Conservation (phyloP, 192 early-diverging fungal genomes). For the Coemansia sp. region DNA sequence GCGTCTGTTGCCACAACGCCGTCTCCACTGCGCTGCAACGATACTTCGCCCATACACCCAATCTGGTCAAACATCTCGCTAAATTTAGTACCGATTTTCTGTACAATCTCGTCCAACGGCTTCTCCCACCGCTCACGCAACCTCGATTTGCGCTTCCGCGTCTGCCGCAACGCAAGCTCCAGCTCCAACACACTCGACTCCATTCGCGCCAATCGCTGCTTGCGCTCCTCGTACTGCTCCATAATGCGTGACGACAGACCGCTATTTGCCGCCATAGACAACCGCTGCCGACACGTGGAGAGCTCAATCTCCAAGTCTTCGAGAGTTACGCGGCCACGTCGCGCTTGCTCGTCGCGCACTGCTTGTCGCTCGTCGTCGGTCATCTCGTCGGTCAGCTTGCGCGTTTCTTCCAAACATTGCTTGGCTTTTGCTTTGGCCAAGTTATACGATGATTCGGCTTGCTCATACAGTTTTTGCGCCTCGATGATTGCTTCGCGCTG, state of each 20-base stretch:
- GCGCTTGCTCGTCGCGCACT: slow-evolving; percentile 53
- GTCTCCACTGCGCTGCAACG: slow-evolving; percentile 28
- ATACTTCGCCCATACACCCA: slow-evolving; percentile 47
- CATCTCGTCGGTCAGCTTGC: slow-evolving; percentile 55
- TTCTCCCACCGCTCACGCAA: slow-evolving; percentile 65
- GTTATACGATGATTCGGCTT: slow-evolving; percentile 45
- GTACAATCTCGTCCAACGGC: slow-evolving; percentile 61
- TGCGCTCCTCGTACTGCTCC: slow-evolving; percentile 66
- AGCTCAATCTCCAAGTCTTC: slow-evolving; percentile 71
- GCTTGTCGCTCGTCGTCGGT: slow-evolving; percentile 54
- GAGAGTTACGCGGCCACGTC: slow-evolving; percentile 26
- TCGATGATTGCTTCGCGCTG: slow-evolving; percentile 38
- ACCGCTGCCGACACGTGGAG: slow-evolving; percentile 34
- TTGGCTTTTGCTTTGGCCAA: slow-evolving; percentile 53
- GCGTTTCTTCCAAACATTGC: slow-evolving; percentile 55
- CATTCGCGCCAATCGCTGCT: slow-evolving; percentile 57
- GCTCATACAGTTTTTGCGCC: slow-evolving; percentile 46
- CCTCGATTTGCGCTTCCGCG: slow-evolving; percentile 35
- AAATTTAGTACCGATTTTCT: slow-evolving; percentile 68
- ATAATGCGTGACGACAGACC: slow-evolving; percentile 57
- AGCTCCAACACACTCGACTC: slow-evolving; percentile 42
- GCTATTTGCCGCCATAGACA: slow-evolving; percentile 37
- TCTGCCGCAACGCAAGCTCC: slow-evolving; percentile 35
- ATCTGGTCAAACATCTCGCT: slow-evolving; percentile 69
- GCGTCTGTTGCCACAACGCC: slow-evolving; percentile 12